A percentile compares a stretch with the other conserved stretches of the same genome.
Conservation (phyloP, 331 rosid species). For the Cydonia oblonga region DNA sequence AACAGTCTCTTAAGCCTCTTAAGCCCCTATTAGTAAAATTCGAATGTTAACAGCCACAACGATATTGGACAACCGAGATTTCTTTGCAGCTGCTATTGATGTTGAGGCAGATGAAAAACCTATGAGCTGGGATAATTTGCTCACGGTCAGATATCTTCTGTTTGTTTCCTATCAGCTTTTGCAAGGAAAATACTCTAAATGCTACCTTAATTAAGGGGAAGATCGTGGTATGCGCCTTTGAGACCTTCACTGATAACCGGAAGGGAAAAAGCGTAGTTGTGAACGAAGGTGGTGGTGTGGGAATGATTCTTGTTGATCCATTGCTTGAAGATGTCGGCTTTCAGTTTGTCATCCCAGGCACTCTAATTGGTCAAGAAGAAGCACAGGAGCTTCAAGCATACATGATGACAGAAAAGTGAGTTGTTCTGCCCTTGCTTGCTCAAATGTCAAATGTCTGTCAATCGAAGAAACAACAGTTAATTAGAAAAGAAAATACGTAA, state of each 20-base stretch:
- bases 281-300: constrained; percentile 55
- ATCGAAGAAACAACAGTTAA: not conserved
- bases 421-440: constrained; percentile 9
- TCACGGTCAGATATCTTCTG: not conserved
- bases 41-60: too few relatives aligned
- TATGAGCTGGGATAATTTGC: not conserved
- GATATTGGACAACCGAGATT: not conserved
- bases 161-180: constrained; percentile 34
- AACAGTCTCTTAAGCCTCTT: too few relatives aligned
- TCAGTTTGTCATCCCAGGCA: constrained; percentile 49
- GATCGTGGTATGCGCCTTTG: constrained; percentile 55
- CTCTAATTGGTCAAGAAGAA: constrained; percentile 48
- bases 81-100: not conserved
- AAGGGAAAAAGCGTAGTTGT: constrained; percentile 19
- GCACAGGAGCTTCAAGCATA: constrained; percentile 52
- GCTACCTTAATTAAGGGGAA: constrained; percentile 43
- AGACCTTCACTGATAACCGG: constrained; percentile 28
- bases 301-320: constrained; percentile 64
- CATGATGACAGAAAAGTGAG: constrained; percentile 43
- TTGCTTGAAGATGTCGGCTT: constrained; percentile 42
- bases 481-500: not conserved
- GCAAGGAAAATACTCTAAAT: constrained; percentile 46
- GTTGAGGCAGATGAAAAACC: not conserved
- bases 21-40: too few relatives aligned
- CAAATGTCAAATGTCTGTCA: not conserved